Percentiles rank a stretch among this genome's conserved stretches.
Evolutionary conservation across 768 basidiomycete species (phyloP).

Genomic region (Terana coerulea): DNA sequence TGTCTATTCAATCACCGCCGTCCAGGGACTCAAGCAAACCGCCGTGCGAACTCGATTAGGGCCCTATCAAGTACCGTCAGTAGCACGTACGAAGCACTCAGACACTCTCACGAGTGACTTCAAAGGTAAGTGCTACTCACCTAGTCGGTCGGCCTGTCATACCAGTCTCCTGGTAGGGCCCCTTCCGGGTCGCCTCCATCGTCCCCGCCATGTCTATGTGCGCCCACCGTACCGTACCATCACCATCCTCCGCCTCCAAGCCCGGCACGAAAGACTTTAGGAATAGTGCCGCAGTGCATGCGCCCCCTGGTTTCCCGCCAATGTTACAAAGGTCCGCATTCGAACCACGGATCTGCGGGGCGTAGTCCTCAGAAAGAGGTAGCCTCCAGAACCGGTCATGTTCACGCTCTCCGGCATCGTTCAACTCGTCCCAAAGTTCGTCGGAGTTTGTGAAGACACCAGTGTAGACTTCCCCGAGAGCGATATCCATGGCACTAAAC

Average conservation of each 20-base stretch:
- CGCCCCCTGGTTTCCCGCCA: conserved; percentile 69
- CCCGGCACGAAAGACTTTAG: conserved; percentile 79
- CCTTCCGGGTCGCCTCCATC: conserved; percentile 63
- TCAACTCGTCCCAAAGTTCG: conserved; percentile 66
- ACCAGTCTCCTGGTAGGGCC: conserved; percentile 65
- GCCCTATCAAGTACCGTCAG: neutral
- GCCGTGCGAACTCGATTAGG: conserved; percentile 5
- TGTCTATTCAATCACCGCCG: no score
- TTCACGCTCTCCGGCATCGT: conserved; percentile 66
- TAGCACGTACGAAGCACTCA: neutral
- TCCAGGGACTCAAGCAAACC: no score
- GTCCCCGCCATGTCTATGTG: conserved; percentile 82
- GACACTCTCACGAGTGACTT: no score
- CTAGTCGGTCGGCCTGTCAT: conserved; percentile 81
- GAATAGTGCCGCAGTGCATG: conserved; percentile 80
- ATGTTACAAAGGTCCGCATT: conserved; percentile 83
- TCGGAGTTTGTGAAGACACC: conserved; percentile 81
- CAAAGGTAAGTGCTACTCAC: no score
- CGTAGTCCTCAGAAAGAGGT: conserved; percentile 82
- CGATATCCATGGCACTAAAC: conserved; percentile 61
- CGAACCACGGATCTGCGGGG: conserved; percentile 68
- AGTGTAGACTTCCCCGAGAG: conserved; percentile 72
- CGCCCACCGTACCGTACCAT: conserved; percentile 68
- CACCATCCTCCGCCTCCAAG: conserved; percentile 51
- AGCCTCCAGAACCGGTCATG: conserved; percentile 88